phyloP scores from a whole-genome alignment of 2,329 filamentous ascomycete species.

The Ambrosiella beaveri region DNA sequence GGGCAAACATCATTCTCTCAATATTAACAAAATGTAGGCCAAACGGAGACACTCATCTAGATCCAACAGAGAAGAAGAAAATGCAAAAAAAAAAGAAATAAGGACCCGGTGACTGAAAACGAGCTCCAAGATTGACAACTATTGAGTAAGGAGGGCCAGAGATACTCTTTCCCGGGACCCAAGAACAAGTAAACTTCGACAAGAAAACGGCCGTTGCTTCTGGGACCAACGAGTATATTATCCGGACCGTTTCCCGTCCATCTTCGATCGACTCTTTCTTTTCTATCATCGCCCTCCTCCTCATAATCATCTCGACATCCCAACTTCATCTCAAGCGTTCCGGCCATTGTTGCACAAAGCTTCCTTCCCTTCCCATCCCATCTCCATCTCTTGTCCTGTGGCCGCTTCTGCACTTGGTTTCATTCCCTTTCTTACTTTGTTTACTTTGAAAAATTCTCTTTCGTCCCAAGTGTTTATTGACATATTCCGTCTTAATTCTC shows the following conservation, averaged over 20 bases:
- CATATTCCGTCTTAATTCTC: not conserved
- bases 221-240: not conserved
- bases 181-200: too few relatives aligned
- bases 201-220: too few relatives aligned
- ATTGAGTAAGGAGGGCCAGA: too few relatives aligned
- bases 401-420: not conserved
- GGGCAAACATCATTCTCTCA: too few relatives aligned
- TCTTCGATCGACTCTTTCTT: not conserved
- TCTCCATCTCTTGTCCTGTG: not conserved
- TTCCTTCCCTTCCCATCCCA: not conserved
- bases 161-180: too few relatives aligned
- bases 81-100: too few relatives aligned
- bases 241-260: not conserved
- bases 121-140: too few relatives aligned
- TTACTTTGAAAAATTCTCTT: not conserved
- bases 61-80: too few relatives aligned
- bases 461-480: constrained; percentile 1
- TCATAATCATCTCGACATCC: not conserved
- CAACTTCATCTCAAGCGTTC: not conserved
- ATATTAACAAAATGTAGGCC: too few relatives aligned
- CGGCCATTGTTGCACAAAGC: not conserved
- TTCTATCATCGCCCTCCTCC: not conserved
- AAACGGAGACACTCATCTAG: too few relatives aligned
- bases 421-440: not conserved
- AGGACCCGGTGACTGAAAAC: too few relatives aligned